Evolutionary conservation across 1,284 basidiomycete species (phyloP).

Genomic region (Malassezia sympodialis): DNA sequence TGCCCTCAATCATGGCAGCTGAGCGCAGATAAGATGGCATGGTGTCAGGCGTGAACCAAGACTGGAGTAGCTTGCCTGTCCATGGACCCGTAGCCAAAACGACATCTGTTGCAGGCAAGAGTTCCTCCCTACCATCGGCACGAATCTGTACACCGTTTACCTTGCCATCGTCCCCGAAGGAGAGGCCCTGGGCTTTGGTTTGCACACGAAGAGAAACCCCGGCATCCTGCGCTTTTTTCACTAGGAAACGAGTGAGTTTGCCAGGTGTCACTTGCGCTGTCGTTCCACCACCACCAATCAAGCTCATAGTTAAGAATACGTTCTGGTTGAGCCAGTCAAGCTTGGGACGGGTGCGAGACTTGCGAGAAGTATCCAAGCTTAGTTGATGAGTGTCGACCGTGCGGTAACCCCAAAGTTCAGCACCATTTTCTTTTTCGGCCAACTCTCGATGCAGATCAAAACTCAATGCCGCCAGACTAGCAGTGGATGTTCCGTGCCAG

Average conservation of each 20-base stretch:
- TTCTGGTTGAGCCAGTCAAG: conserved; percentile 46
- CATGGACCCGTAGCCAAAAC: conserved; percentile 72
- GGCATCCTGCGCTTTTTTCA: conserved; percentile 52
- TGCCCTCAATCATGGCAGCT: conserved; percentile 47
- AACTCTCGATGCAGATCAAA: conserved; percentile 70
- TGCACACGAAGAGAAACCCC: conserved; percentile 50
- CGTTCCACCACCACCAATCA: conserved; percentile 49
- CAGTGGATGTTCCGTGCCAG: conserved; percentile 53
- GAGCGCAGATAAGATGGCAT: conserved; percentile 44
- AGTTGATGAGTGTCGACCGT: conserved; percentile 51
- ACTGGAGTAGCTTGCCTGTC: conserved; percentile 58
- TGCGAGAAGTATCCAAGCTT: conserved; percentile 26
- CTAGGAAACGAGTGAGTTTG: conserved; percentile 67
- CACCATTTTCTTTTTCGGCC: conserved; percentile 62
- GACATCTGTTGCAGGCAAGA: conserved; percentile 50
- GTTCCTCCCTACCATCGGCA: conserved; percentile 12
- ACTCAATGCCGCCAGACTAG: conserved; percentile 61
- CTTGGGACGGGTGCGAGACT: conserved; percentile 18
- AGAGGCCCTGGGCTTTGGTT: conserved; percentile 32
- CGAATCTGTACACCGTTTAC: conserved; percentile 22
- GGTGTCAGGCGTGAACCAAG: conserved; percentile 51
- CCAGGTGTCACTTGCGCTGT: conserved; percentile 75
- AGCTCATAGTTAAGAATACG: conserved; percentile 32
- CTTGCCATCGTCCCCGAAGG: conserved; percentile 17
- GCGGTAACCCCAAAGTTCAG: conserved; percentile 73